Evolutionary conservation across 73 alveolate species (phyloP), one percentile per base, ranked within the genome.

Genomic region (Paramecium sonneborni): DNA sequence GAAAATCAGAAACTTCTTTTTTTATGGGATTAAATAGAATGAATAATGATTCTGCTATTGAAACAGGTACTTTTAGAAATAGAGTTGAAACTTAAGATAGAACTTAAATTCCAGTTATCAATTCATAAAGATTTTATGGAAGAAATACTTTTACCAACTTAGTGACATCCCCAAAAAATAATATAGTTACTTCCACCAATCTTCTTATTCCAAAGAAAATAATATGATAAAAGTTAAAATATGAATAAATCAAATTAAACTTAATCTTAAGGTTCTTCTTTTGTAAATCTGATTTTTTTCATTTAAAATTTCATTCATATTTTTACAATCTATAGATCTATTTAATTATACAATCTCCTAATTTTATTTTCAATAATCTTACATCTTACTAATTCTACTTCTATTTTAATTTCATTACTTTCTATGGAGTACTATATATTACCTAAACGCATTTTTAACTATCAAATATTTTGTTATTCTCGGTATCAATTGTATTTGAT

Each of bases 141-240:
- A 62, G 84, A 62, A 62, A 62, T 62, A 21, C 84, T 7, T 2
- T 62, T 26, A 62, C 84, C 14, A 26, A 62, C 18, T 12, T 32
- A 30, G 84, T 62, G 84, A 26, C 14, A 26, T 62, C 84, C 7
- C 84, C 84, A 0, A 62, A 62, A 26, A 62, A 62, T n/a, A 62
- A 26, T 6, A 32, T 62, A 23, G 44, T 21, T 32, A 26, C 84
- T n/a, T 18, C 68, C 20, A 52, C 84, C 18, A 62, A 26, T 62
- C 84, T 62, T 30, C 84, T 62, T 62, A 30, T 62, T 9, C 84
- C 84, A 30, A 62, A 62, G 84, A 62, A 62, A 62, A 62, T 62
- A 62, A 62, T 62, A 62, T 62, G 84, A 62, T 62, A 62, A 52
- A 52, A 52, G 68, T 52, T 52, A 52, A 52, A 18, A 52, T 52